These are phyloP conservation scores for Tilletia setariae DNA, from an alignment of 1,284 basidiomycete genomes.

Conservation along the genomic window DNA sequence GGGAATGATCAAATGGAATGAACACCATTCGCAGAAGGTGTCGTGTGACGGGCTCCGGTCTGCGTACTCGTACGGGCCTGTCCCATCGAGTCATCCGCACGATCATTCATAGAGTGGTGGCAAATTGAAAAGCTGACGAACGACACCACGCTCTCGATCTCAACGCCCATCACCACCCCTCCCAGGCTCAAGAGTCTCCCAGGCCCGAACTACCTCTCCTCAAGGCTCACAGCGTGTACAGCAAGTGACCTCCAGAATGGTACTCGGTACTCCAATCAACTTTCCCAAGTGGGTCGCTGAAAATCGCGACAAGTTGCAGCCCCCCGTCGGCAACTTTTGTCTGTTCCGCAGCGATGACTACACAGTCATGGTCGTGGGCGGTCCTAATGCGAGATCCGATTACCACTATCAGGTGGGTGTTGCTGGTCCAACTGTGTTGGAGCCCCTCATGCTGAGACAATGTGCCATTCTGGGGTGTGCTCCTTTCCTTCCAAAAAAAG, in stretches of 20 bases:
- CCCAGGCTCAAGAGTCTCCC: no score
- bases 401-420: constrained; percentile 40
- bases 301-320: constrained; percentile 49
- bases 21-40: not conserved
- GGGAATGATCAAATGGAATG: no score
- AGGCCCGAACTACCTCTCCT: no score
- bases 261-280: constrained; percentile 49
- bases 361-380: constrained; percentile 52
- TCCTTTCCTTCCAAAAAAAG: constrained; percentile 15
- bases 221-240: not conserved
- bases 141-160: no score
- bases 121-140: no score
- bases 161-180: no score
- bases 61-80: not conserved
- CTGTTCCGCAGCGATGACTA: constrained; percentile 45
- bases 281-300: constrained; percentile 53
- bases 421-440: not conserved
- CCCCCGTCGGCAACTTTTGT: constrained; percentile 54
- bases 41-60: not conserved
- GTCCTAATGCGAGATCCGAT: constrained; percentile 49
- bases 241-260: not conserved
- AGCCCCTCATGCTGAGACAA: not conserved
- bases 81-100: no score
- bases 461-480: not conserved
- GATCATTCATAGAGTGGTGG: no score